A percentile compares a stretch with the other conserved stretches of the same genome.
Conservation (phyloP, 371 early-diverging fungal species). For the Mortierella sp. region DNA sequence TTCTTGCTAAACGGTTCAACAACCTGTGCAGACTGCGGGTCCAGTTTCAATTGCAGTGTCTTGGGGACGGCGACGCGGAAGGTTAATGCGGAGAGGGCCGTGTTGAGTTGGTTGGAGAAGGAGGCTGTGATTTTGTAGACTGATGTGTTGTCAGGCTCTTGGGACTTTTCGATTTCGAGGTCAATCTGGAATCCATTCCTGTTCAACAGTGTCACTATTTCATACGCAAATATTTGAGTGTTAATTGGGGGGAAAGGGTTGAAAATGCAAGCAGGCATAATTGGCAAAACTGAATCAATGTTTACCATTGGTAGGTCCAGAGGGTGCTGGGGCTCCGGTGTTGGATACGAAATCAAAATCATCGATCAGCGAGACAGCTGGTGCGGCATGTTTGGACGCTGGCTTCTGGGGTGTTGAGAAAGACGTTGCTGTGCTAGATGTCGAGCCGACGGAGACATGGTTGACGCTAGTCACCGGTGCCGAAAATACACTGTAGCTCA, state of each 20-base stretch:
- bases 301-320: slow-evolving; percentile 21
- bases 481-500: slow-evolving; percentile 28
- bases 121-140: slow-evolving; percentile 59
- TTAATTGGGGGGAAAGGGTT: background rate
- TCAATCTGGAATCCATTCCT: slow-evolving; percentile 76
- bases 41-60: slow-evolving; percentile 76
- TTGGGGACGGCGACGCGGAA: slow-evolving; percentile 67
- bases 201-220: slow-evolving; percentile 64
- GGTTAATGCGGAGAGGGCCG: slow-evolving; percentile 63
- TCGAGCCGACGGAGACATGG: slow-evolving; percentile 21
- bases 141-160: background rate
- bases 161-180: slow-evolving; percentile 57
- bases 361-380: slow-evolving; percentile 20
- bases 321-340: slow-evolving; percentile 21
- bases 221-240: background rate
- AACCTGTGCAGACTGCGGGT: slow-evolving; percentile 68
- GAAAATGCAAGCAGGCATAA: too few relatives aligned
- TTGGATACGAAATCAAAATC: slow-evolving; percentile 54
- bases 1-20: slow-evolving; percentile 72
- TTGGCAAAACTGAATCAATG: background rate
- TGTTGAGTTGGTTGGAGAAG: slow-evolving; percentile 68
- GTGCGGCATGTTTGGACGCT: background rate
- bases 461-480: slow-evolving; percentile 32
- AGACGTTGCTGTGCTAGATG: background rate
- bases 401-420: slow-evolving; percentile 20